Evolutionary conservation across 805 yeast species (phyloP).

Genomic region (Ogataea corticis): DNA sequence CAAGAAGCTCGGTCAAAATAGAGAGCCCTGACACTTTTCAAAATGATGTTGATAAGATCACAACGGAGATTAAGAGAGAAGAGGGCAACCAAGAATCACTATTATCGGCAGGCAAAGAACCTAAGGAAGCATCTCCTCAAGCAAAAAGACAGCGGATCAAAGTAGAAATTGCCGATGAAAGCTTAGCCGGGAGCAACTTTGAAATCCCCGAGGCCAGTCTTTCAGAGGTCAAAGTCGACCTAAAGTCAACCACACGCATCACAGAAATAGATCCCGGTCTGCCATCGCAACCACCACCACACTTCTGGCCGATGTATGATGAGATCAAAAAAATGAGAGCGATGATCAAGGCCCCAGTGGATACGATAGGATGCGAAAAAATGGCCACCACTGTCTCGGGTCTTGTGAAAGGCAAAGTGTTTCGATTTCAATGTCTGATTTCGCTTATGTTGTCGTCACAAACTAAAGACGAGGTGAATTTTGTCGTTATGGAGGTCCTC

Average conservation of each 20-base stretch:
- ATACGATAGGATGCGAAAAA: slow-evolving; percentile 80
- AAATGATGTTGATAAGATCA: slow-evolving; percentile 4
- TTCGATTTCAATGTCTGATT: slow-evolving; percentile 71
- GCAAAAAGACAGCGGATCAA: slow-evolving; percentile 1
- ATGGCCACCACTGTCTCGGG: slow-evolving; percentile 47
- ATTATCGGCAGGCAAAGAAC: too few relatives aligned
- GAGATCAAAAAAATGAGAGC: slow-evolving; percentile 67
- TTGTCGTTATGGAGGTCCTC: slow-evolving; percentile 64
- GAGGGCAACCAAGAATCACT: too few relatives aligned
- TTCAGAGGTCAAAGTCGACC: not conserved
- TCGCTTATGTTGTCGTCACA: slow-evolving; percentile 89
- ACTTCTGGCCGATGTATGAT: slow-evolving; percentile 58
- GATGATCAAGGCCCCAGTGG: slow-evolving; percentile 78
- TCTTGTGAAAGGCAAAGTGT: slow-evolving; percentile 39
- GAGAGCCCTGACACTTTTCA: not conserved
- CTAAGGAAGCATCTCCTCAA: not conserved
- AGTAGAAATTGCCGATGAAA: not conserved
- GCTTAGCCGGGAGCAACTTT: not conserved
- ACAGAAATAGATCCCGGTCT: slow-evolving; percentile 1
- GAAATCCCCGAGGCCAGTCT: not conserved
- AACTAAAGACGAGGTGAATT: slow-evolving; percentile 87
- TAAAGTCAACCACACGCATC: not conserved
- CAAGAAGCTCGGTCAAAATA: slow-evolving; percentile 5
- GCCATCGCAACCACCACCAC: slow-evolving; percentile 27
- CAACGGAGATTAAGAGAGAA: slow-evolving; percentile 4